A percentile compares a stretch with the other conserved stretches of the same genome.
Evolutionary conservation across 768 basidiomycete genomes (phyloP).

Genomic region (Mycena sanguinolenta): DNA sequence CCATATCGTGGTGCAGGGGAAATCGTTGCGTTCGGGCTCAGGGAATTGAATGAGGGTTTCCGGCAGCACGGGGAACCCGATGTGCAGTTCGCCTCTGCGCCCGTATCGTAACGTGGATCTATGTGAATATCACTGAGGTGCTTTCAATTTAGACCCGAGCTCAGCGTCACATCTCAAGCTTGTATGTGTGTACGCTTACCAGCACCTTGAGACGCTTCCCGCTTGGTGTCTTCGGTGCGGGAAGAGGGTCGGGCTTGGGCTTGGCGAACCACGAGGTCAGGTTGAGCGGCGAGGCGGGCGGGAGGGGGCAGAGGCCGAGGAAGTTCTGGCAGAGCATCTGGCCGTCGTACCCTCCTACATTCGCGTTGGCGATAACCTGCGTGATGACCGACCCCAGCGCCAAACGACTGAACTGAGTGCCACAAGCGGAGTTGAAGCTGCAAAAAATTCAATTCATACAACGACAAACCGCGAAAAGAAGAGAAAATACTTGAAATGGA

Average conservation of each 20-base stretch:
- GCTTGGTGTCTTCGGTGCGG: constrained; percentile 68
- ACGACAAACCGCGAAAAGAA: too few relatives aligned
- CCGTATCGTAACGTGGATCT: constrained; percentile 79
- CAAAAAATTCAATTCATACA: too few relatives aligned
- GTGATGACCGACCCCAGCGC: constrained; percentile 73
- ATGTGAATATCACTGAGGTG: constrained; percentile 86
- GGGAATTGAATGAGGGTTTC: constrained; percentile 60
- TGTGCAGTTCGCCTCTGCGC: constrained; percentile 81
- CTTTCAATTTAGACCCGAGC: too few relatives aligned
- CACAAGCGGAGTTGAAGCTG: constrained; percentile 66
- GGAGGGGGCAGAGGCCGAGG: constrained; percentile 59
- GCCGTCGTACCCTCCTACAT: constrained; percentile 81
- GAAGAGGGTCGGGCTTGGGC: constrained; percentile 79
- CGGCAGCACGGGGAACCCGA: constrained; percentile 74
- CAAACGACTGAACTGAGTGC: constrained; percentile 58
- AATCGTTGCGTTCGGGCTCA: constrained; percentile 64
- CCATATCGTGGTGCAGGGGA: constrained; percentile 79
- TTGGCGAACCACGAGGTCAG: constrained; percentile 80
- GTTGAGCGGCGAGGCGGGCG: constrained; percentile 72
- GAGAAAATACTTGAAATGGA: constrained; percentile 69
- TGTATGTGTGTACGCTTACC: too few relatives aligned
- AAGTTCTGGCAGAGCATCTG: constrained; percentile 51
- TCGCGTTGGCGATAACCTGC: constrained; percentile 78
- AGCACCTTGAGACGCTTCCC: constrained; percentile 79
- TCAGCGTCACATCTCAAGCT: too few relatives aligned